Evolutionary conservation across 2,329 filamentous ascomycete species (phyloP), one percentile per base, ranked within the genome.

Genomic region (Xylariomycetidae sp.): DNA sequence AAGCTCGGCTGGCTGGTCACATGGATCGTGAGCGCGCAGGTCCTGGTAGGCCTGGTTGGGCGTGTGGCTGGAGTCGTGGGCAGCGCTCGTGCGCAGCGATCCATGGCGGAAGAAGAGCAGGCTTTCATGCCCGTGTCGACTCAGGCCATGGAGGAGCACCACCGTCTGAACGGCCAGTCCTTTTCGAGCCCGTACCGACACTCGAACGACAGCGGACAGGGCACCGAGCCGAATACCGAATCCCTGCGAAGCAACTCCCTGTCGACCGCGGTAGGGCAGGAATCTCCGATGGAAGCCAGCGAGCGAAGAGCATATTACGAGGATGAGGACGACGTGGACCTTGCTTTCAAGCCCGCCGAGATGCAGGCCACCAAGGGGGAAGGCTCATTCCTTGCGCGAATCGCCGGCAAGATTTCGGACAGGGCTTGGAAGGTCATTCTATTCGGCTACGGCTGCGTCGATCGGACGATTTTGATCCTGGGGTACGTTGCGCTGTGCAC

Each of bases 1-100:
- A 88, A 85, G 57, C 72, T 90, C 26, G 88, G 88, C 34, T 96
- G 90, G 90, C 68, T 85, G 25, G 71, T 82, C 19, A 90, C 83
- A 3, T 83, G 76, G 68, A 67, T 89, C 4, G 69, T 84, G 9
- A 70, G 69, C 32, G 77, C 72, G 0, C 90, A 95, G 63, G 70
- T 82, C 12, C 49, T 82, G 24, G 65, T 94, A 54, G 75, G 77
- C 30, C 55, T 87, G 34, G 61, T 86, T 29, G 78, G 79, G 32
- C 63, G 70, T 25, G 74, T 83, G 40, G 68, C 72, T 4, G 68
- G 70, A 12, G 59, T 59, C 16, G 56, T 69, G 33, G 34, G 40
- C 18, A 40, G 22, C 15, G 31, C 38, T 6, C 33, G 18, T 19
- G 37, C 12, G 25, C 34, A 23, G 12, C 20, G 8, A 12, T 12